Evolutionary conservation across 331 rosid species (phyloP).

Genomic region (Malus hybrid): DNA sequence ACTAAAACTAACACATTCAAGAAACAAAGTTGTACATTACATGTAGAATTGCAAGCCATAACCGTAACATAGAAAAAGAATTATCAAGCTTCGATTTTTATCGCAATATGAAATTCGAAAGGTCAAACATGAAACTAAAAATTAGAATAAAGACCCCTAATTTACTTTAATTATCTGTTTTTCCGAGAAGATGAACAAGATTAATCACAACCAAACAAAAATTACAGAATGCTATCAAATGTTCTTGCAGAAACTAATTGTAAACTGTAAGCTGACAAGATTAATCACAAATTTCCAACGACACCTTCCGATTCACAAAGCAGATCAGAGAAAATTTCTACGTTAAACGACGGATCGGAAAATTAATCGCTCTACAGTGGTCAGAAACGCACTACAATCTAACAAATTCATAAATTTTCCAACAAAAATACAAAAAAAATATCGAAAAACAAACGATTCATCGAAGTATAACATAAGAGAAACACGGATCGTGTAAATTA

Average conservation of each 20-base stretch:
- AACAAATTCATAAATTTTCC: neutral
- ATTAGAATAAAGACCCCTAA: neutral
- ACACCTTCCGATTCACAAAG: neutral
- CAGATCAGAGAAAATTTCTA: constrained; percentile 3
- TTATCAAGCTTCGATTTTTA: too few relatives aligned
- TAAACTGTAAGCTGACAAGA: too few relatives aligned
- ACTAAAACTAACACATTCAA: neutral
- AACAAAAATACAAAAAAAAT: neutral
- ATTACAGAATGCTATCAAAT: neutral
- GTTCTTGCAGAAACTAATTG: too few relatives aligned
- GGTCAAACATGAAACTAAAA: too few relatives aligned
- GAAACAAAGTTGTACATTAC: neutral
- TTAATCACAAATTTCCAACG: neutral
- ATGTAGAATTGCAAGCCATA: too few relatives aligned
- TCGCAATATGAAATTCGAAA: too few relatives aligned
- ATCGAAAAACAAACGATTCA: neutral
- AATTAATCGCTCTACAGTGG: neutral
- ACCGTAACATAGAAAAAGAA: too few relatives aligned
- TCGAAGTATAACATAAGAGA: neutral
- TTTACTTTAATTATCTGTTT: neutral
- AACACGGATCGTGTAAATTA: neutral
- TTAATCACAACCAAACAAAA: neutral
- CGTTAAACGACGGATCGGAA: neutral
- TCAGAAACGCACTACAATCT: neutral
- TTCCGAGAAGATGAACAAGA: neutral